Evolutionary conservation across 306 rosid species (phyloP).

Genomic region (Benincasa hispida): DNA sequence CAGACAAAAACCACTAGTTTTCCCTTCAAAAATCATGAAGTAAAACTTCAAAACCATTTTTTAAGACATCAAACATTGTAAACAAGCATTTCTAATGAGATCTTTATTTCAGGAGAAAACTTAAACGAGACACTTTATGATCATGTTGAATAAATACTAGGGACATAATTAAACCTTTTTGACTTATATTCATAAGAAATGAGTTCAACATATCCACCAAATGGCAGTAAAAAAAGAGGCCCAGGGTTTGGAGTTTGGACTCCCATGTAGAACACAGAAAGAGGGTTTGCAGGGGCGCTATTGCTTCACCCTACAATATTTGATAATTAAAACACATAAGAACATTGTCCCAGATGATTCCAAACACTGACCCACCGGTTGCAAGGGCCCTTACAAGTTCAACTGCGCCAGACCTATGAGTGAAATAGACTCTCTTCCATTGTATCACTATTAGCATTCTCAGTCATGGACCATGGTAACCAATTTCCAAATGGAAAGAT

Average conservation of each 20-base stretch:
- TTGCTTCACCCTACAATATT: neutral
- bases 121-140: neutral
- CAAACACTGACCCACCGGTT: neutral
- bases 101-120: neutral
- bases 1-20: neutral
- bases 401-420: neutral
- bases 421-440: neutral
- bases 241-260: neutral
- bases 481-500: neutral
- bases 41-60: neutral
- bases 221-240: neutral
- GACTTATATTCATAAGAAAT: neutral
- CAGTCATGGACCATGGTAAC: neutral
- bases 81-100: neutral
- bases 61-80: neutral
- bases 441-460: neutral
- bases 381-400: neutral
- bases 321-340: neutral
- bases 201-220: neutral
- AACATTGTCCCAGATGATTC: neutral
- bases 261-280: neutral
- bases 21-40: neutral
- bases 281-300: neutral
- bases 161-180: neutral
- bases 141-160: neutral